Evolutionary conservation across 805 yeast genomes (phyloP).

Genomic region (Allodekkera sacchari): DNA sequence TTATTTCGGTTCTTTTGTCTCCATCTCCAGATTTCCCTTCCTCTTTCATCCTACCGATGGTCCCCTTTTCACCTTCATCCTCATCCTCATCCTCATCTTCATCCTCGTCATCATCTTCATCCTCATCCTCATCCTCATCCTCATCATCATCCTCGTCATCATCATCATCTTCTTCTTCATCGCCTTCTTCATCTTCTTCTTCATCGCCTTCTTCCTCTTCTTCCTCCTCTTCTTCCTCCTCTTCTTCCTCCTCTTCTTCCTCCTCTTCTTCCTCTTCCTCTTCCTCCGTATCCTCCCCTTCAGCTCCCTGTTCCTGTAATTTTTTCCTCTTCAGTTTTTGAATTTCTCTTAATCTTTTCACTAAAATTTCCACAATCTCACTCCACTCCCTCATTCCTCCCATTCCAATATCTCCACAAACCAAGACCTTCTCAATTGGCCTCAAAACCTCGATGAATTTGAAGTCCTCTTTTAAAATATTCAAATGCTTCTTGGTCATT

Average conservation of each 20-base stretch:
- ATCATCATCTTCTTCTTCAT: constrained; percentile 31
- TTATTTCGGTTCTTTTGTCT: constrained; percentile 1
- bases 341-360: constrained; percentile 57
- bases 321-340: constrained; percentile 46
- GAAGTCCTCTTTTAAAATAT: constrained; percentile 78
- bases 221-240: constrained; percentile 38
- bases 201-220: constrained; percentile 32
- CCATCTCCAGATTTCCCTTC: constrained; percentile 4
- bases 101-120: constrained; percentile 11
- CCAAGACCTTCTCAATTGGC: constrained; percentile 94
- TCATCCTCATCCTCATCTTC: constrained; percentile 10
- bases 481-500: constrained; percentile 75
- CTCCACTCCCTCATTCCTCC: constrained; percentile 99
- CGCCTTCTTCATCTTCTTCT: constrained; percentile 31
- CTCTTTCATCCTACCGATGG: constrained; percentile 2
- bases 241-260: constrained; percentile 40
- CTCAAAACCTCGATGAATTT: constrained; percentile 90
- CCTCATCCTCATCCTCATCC: constrained; percentile 14
- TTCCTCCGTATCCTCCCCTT: constrained; percentile 42
- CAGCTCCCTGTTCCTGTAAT: constrained; percentile 27
- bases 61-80: constrained; percentile 8
- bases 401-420: constrained; percentile 96
- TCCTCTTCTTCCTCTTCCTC: constrained; percentile 35
- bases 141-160: constrained; percentile 29
- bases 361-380: constrained; percentile 82